Base-by-base conservation (phyloP, 1,284 basidiomycete genomes). In the Cerrena zonata region DNA sequence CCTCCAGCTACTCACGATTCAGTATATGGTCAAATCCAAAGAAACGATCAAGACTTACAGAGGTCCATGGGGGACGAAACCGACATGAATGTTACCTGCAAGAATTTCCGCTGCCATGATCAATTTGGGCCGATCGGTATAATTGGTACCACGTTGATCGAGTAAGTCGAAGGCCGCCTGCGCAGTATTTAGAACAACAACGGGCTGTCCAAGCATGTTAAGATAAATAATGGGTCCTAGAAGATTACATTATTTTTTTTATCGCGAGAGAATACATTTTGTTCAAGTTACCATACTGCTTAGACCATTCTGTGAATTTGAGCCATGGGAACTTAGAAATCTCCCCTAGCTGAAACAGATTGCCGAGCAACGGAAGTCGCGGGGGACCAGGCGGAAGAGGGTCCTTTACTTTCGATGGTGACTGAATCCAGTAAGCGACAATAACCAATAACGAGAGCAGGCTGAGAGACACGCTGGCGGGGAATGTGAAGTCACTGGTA, bases 171-270 rank as follows among this genome's bases (percentile, higher is more conserved):
- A 49, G 18, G 58, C 57, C 12, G 53, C 57, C 39, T 61, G 55
- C n/a, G 52, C 49, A 2, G 60, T 54, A 45, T 64, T 66, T 24
- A 67, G 51, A 15, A 67, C 55, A 12, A 67, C 43, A 22, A 65
- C 57, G 1, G 61, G 51, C 25, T 62, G 57, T n/a, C 64, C 64
- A 5, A 52, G 44, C 19, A 60, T 54, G 45, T 43, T 60, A 13
- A 67, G 43, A 39, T 59, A 61, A 19, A 48, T 22, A 22, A 48
- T 37, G 23, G 34, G 36, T 13, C 45, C 45, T 47, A 40, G 18
- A 5, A 22, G 24, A 23, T 7, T 11, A 44, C 24, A 10, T 22
- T 18, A 18, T n/a, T n/a, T n/a, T n/a, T n/a, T n/a, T n/a, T n/a
- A n/a, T n/a, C n/a, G n/a, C n/a, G n/a, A n/a, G n/a, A n/a, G n/a